Conservation (phyloP, 441 rosid genomes). For the Pelargonium citronellum region DNA sequence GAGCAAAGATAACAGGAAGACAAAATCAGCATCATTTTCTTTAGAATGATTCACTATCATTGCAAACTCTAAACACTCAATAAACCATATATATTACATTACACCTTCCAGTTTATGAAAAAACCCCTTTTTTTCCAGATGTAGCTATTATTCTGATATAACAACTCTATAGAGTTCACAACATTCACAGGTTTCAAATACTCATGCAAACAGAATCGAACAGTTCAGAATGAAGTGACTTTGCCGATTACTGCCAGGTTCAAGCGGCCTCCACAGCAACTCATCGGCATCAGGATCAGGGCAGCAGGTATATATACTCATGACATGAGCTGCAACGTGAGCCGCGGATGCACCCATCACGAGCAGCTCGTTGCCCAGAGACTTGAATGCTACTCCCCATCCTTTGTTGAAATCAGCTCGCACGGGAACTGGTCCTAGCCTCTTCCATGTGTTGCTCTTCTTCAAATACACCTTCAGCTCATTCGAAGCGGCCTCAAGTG, state of each 20-base stretch:
- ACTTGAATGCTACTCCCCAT: constrained; percentile 94
- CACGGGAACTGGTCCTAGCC: constrained; percentile 64
- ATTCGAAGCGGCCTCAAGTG: constrained; percentile 62
- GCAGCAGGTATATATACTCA: constrained; percentile 67
- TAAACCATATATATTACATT: no score
- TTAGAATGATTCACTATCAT: no score
- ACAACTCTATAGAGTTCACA: no score
- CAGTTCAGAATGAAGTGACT: constrained; percentile 73
- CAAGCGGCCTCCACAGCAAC: constrained; percentile 58
- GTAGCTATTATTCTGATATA: no score
- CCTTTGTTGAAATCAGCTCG: constrained; percentile 63
- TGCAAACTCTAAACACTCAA: no score
- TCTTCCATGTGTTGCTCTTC: constrained; percentile 54
- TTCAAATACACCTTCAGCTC: constrained; percentile 53
- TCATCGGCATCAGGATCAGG: constrained; percentile 37
- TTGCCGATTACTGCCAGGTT: constrained; percentile 44
- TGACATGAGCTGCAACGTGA: constrained; percentile 29
- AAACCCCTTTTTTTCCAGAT: no score
- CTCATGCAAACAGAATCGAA: constrained; percentile 71
- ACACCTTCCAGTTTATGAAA: no score
- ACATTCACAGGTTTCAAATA: no score
- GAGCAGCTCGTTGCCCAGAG: constrained; percentile 68
- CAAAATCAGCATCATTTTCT: no score
- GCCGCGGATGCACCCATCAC: constrained; percentile 57
- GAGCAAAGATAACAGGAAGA: no score